Percentiles rank a stretch among this genome's conserved stretches.
Conservation (phyloP, 1,139 yeast species). For the Geotrichum macrosporum region DNA sequence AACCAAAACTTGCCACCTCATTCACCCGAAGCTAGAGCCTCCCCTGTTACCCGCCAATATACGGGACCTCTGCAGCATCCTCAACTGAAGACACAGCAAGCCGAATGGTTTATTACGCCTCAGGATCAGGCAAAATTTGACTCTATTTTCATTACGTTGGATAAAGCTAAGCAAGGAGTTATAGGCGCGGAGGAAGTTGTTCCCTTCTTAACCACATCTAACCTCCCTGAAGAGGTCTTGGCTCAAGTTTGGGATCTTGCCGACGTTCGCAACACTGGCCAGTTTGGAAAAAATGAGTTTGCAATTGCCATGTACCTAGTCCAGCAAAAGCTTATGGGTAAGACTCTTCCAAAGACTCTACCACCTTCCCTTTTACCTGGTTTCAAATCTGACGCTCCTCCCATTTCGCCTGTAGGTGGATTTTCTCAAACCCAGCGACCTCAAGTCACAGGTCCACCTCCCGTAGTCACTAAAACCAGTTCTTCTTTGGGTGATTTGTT, state of each 20-base stretch:
- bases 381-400: slow-evolving; percentile 23
- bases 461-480: slow-evolving; percentile 18
- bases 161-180: slow-evolving; percentile 57
- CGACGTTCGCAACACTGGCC: slow-evolving; percentile 83
- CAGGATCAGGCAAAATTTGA: slow-evolving; percentile 77
- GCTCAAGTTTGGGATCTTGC: slow-evolving; percentile 95
- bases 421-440: slow-evolving; percentile 24
- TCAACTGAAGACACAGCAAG: slow-evolving; percentile 37
- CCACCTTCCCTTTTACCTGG: slow-evolving; percentile 33
- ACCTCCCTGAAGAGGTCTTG: slow-evolving; percentile 74
- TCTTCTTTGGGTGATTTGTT: slow-evolving; percentile 35
- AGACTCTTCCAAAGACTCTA: slow-evolving; percentile 57
- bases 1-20: slow-evolving; percentile 23
- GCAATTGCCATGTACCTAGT: slow-evolving; percentile 91
- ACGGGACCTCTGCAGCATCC: slow-evolving; percentile 23
- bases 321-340: slow-evolving; percentile 75
- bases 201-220: slow-evolving; percentile 81
- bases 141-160: slow-evolving; percentile 69
- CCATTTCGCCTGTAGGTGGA: slow-evolving; percentile 20
- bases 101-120: slow-evolving; percentile 66
- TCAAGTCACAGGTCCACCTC: slow-evolving; percentile 34
- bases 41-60: slow-evolving; percentile 25
- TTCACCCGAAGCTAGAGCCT: slow-evolving; percentile 24
- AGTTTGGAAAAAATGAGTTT: slow-evolving; percentile 75
- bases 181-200: slow-evolving; percentile 74